Percentiles rank a stretch among this genome's conserved stretches.
Conservation (phyloP, 768 basidiomycete species). For the Sarcodon sp. region DNA sequence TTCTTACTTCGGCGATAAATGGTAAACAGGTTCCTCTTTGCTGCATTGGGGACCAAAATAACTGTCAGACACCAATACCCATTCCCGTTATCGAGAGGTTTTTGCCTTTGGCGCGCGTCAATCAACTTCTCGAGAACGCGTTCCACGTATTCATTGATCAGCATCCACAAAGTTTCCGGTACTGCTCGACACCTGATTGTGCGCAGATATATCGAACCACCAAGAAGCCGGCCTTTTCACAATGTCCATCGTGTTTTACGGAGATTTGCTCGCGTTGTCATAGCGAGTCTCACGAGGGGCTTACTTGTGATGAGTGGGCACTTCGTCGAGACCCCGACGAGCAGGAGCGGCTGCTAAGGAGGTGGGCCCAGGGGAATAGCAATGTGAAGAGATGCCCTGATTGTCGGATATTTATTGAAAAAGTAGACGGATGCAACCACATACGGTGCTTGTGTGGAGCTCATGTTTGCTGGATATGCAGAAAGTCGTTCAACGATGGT, state of each 20-base stretch:
- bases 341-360: background rate
- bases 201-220: background rate
- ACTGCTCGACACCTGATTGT: conserved; percentile 1
- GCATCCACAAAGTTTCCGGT: conserved; percentile 7
- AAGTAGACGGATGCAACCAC: conserved; percentile 1
- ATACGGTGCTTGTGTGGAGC: background rate
- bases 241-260: background rate
- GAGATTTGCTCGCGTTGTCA: background rate
- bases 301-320: background rate
- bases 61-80: conserved; percentile 10
- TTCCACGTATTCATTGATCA: background rate
- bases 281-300: background rate
- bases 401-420: background rate
- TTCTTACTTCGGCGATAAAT: conserved; percentile 27
- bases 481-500: background rate
- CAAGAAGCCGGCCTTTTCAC: background rate
- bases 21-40: conserved; percentile 18
- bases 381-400: background rate
- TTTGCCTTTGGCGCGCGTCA: background rate
- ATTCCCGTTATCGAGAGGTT: conserved; percentile 7
- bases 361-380: background rate
- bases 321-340: background rate
- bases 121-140: background rate
- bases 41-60: conserved; percentile 8
- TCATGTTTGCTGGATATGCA: background rate